Evolutionary conservation across 1,284 basidiomycete species (phyloP).

Genomic region (Malassezia furfur): DNA sequence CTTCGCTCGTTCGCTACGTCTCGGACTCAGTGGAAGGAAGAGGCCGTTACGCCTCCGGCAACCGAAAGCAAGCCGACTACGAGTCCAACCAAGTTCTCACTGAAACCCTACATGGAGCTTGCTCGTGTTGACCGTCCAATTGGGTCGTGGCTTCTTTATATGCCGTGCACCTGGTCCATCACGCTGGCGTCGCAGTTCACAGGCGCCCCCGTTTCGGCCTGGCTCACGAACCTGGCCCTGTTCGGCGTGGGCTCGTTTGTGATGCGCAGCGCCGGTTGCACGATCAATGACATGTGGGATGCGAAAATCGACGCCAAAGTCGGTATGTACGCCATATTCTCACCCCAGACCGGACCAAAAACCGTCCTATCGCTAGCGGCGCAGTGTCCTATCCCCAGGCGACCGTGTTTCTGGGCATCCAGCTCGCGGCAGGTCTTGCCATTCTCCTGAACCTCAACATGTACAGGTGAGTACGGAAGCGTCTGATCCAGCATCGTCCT

Average conservation of each 20-base stretch:
- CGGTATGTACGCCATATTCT: constrained; percentile 55
- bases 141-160: constrained; percentile 78
- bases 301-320: constrained; percentile 77
- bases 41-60: not conserved
- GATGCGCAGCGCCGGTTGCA: constrained; percentile 97
- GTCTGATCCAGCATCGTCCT: constrained; percentile 64
- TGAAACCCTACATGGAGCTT: constrained; percentile 68
- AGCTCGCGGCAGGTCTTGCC: constrained; percentile 74
- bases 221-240: constrained; percentile 53
- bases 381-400: constrained; percentile 71
- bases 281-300: constrained; percentile 99
- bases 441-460: constrained; percentile 84
- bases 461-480: constrained; percentile 62
- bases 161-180: constrained; percentile 61
- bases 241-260: constrained; percentile 84
- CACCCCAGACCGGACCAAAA: constrained; percentile 57
- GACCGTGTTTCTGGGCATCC: constrained; percentile 68
- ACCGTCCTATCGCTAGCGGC: constrained; percentile 67
- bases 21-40: not conserved
- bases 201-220: constrained; percentile 22
- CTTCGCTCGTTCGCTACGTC: not conserved
- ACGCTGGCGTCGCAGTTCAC: constrained; percentile 38
- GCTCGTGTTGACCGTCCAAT: constrained; percentile 90
- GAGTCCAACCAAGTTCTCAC: constrained; percentile 1
- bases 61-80: not conserved